Evolutionary conservation across 768 basidiomycete genomes (phyloP), one percentile per base, ranked within the genome.

Genomic region (Kwoniella dejecticola): DNA sequence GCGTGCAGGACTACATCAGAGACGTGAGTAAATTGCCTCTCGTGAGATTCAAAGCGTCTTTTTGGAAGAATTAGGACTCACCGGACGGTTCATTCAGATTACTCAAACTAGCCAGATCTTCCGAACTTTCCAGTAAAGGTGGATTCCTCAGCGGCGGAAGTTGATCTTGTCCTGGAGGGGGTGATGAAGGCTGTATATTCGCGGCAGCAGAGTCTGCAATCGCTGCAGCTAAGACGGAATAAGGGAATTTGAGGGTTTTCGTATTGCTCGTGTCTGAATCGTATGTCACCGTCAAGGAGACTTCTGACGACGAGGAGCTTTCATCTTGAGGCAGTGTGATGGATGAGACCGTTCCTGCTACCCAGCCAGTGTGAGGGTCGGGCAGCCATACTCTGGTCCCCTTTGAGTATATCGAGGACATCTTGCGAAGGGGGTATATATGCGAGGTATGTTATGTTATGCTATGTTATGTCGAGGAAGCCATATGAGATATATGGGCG

Each of bases 11-110:
- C 95, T 95, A 21, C 23, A n/a, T 13, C 49, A 64, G 45, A 48
- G 4, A 52, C 40, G 47, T 11, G 4, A 7, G 6, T n/a, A 46
- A 29, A 30, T 57, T 24, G 2, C 33, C 33, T 36, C 7, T 7
- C 33, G 7, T 36, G 7, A 36, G 7, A 36, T 36, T 36, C 15
- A 7, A 36, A 36, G 27, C 42, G 15, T 27, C 15, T 3, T 13
- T 27, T 13, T 15, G 52, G 13, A 33, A 41, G 12, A 24, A 44
- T 8, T 13, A 45, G 12, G 17, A 73, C 84, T 50, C 69, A 94
- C 95, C 95, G 72, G 89, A 91, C 54, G 96, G 95, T 79, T 99
- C 96, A 78, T 98, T 98, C 68, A 99, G 83, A 83, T 98, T 93
- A 48, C 92, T 96, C 71, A 99, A 86, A 57, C 94, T 96, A 48